phyloP scores from a whole-genome alignment of 495 filamentous ascomycete genomes.

The Penicillium pancosmium region DNA sequence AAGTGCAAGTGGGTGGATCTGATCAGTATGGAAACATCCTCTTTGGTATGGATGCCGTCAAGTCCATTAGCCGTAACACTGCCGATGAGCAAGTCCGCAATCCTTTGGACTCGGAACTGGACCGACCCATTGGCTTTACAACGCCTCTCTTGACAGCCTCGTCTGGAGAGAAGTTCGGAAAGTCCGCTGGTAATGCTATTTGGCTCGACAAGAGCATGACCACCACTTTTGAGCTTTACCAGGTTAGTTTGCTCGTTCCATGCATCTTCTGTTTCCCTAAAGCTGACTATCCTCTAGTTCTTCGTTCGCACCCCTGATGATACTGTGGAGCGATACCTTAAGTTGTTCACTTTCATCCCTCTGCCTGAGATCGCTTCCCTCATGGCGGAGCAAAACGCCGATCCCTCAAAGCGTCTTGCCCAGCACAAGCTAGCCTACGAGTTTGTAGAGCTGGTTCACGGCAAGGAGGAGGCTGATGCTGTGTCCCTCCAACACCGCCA shows the following conservation, averaged over 20 bases:
- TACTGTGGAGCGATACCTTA: conserved; percentile 77
- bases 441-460: conserved; percentile 78
- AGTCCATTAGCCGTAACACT: conserved; percentile 62
- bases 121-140: conserved; percentile 78
- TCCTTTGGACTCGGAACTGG: conserved; percentile 34
- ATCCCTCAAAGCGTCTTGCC: conserved; percentile 71
- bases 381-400: conserved; percentile 65
- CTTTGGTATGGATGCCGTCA: conserved; percentile 83
- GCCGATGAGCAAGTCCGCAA: conserved; percentile 29
- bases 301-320: conserved; percentile 83
- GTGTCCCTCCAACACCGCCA: conserved; percentile 60
- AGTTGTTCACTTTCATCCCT: conserved; percentile 89
- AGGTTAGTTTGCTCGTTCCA: conserved; percentile 42
- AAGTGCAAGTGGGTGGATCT: conserved; percentile 88
- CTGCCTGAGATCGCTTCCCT: conserved; percentile 60
- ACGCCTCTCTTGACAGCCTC: conserved; percentile 86
- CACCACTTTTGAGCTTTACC: conserved; percentile 81
- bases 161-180: conserved; percentile 89
- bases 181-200: conserved; percentile 90
- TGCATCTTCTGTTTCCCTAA: neutral
- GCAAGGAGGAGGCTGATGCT: conserved; percentile 55
- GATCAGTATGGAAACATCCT: conserved; percentile 98
- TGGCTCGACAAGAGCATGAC: conserved; percentile 89
- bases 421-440: conserved; percentile 83
- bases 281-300: conserved; percentile 56